A percentile compares a stretch with the other conserved stretches of the same genome.
Conservation (phyloP, 139 green algal species). For the Eudorina sp. region DNA sequence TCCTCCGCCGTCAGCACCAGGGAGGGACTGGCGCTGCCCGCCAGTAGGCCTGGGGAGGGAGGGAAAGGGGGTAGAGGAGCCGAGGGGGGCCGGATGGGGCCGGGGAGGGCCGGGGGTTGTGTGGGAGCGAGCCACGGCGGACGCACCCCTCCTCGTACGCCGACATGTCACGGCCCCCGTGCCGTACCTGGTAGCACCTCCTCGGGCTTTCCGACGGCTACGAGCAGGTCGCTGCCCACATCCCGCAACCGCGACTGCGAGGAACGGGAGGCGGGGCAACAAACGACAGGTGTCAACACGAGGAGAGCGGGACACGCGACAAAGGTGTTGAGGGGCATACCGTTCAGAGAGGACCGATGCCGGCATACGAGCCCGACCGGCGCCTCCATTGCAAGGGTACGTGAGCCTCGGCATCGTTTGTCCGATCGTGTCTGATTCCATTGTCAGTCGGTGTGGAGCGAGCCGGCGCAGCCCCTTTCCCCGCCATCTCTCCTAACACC, state of each 20-base stretch:
- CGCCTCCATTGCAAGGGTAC: no score
- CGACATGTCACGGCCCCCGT: not conserved
- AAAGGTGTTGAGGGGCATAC: no score
- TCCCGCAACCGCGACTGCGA: conserved; percentile 51
- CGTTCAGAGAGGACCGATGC: no score
- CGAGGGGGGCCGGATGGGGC: not conserved
- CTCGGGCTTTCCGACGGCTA: conserved; percentile 86
- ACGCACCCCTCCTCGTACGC: not conserved
- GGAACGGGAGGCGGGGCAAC: not conserved
- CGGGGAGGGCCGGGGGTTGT: not conserved
- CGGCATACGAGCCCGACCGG: no score
- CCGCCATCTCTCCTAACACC: not conserved
- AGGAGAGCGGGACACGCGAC: no score
- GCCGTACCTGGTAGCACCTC: conserved; percentile 73
- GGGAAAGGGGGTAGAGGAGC: not conserved
- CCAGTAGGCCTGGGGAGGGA: conserved; percentile 27
- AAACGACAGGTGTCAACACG: no score
- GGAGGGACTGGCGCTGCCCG: not conserved
- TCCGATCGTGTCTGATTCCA: no score
- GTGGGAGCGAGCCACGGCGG: not conserved
- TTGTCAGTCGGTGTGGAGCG: no score
- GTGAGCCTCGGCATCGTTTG: no score
- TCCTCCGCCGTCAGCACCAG: conserved; percentile 84
- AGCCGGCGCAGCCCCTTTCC: no score
- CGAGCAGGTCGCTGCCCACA: conserved; percentile 83